These are phyloP conservation scores for Pterulicium gracile DNA, from an alignment of 1,284 basidiomycete species.

Conservation along the genomic window DNA sequence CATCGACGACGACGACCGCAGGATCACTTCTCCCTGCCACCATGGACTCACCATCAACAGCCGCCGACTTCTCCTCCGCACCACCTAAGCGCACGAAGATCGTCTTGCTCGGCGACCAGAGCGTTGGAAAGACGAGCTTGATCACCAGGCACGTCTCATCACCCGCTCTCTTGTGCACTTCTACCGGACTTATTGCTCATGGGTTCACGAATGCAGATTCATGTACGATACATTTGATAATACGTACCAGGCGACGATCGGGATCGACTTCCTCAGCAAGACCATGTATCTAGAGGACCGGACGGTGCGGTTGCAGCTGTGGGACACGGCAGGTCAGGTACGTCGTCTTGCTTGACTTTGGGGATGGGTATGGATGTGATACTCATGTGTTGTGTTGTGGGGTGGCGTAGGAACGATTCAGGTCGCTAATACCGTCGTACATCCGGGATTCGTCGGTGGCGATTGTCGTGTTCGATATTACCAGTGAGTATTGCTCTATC, in stretches of 20 bases:
- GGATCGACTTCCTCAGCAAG: conserved; percentile 99
- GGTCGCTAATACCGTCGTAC: conserved; percentile 97
- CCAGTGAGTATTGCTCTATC: conserved; percentile 72
- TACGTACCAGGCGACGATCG: conserved; percentile 99
- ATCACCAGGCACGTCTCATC: conserved; percentile 69
- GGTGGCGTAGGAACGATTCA: conserved; percentile 77
- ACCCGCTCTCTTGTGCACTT: conserved; percentile 4
- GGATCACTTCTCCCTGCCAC: not conserved
- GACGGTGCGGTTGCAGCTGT: conserved; percentile 94
- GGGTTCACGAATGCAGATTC: conserved; percentile 39
- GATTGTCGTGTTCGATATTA: conserved; percentile 98
- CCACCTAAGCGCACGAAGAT: conserved; percentile 95
- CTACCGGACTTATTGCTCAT: conserved; percentile 5
- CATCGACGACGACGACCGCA: no score
- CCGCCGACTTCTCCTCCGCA: conserved; percentile 72
- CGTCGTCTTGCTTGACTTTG: conserved; percentile 16
- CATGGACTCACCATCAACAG: conserved; percentile 45
- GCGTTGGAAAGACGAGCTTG: conserved; percentile 93
- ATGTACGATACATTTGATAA: conserved; percentile 99
- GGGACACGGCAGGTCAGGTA: conserved; percentile 97
- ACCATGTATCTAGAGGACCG: conserved; percentile 99
- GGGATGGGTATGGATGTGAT: no score
- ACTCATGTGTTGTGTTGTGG: conserved; percentile 5
- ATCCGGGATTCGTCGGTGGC: conserved; percentile 98
- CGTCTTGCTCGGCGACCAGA: conserved; percentile 87